These are phyloP conservation scores for Aspergillus sp. DNA, from an alignment of 2,329 filamentous ascomycete species.

Conservation along the genomic window DNA sequence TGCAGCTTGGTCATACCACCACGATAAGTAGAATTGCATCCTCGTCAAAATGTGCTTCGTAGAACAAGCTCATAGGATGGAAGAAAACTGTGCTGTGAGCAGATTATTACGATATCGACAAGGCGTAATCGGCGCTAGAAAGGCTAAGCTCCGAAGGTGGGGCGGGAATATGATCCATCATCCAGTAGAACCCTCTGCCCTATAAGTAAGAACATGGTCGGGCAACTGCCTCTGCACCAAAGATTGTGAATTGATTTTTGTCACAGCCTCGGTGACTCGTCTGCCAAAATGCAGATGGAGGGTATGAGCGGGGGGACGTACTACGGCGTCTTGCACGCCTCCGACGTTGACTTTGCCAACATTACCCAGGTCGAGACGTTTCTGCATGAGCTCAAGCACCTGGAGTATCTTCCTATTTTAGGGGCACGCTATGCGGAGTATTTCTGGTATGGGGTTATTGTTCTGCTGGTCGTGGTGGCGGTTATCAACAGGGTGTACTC, in stretches of 20 bases:
- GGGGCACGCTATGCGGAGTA: not conserved
- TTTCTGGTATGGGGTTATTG: conserved; percentile 3
- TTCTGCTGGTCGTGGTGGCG: not conserved
- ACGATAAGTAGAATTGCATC: not conserved
- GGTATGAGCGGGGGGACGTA: not conserved
- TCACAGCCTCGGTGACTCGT: not conserved
- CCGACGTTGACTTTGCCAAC: not conserved
- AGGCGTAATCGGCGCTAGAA: not conserved
- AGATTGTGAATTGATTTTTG: not conserved
- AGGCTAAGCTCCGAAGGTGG: not conserved
- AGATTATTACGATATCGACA: conserved; percentile 2
- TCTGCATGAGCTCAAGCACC: conserved; percentile 1
- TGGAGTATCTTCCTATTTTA: not conserved
- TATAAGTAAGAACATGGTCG: not conserved
- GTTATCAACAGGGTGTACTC: not conserved
- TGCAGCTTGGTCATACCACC: not conserved
- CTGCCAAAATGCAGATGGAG: conserved; percentile 1
- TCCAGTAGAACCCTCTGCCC: not conserved
- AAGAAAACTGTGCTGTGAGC: not conserved
- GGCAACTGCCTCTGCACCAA: not conserved
- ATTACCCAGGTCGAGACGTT: not conserved
- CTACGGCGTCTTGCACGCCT: not conserved
- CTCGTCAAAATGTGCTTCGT: not conserved
- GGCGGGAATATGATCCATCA: no score
- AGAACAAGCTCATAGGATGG: not conserved